These are phyloP conservation scores for Dictyostelium firmibasis DNA, from an alignment of 78 protist species.

Conservation along the genomic window DNA sequence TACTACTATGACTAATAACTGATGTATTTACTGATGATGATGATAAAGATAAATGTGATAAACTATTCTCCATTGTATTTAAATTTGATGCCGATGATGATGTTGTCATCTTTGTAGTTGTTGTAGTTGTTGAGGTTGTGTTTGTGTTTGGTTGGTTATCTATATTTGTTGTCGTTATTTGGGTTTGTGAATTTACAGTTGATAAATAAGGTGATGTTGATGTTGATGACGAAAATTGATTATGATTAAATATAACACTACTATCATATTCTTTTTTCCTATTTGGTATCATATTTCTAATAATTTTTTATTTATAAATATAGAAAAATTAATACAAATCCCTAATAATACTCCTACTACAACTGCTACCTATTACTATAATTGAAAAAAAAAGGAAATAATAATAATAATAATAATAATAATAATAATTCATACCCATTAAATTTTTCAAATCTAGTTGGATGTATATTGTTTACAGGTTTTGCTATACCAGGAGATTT, in stretches of 20 bases:
- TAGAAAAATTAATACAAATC: background rate
- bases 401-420: too few relatives aligned
- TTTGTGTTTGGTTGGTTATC: background rate
- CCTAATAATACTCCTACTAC: background rate
- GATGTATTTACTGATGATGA: conserved; percentile 8
- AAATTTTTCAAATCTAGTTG: conserved; percentile 74
- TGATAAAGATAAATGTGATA: background rate
- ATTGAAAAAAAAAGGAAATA: background rate
- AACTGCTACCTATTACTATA: background rate
- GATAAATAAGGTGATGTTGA: background rate
- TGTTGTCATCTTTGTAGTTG: background rate
- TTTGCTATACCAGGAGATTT: conserved; percentile 67
- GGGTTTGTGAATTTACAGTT: background rate
- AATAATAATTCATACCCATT: conserved; percentile 30
- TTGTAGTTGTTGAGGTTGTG: background rate
- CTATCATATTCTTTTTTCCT: conserved; percentile 59
- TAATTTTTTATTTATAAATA: background rate
- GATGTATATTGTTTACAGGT: conserved; percentile 62
- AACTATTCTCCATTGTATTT: background rate
- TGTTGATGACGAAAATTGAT: conserved; percentile 34
- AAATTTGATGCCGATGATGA: background rate
- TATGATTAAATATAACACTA: conserved; percentile 59
- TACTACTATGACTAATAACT: background rate
- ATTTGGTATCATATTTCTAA: conserved; percentile 66
- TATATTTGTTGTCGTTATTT: background rate